Base-by-base conservation (phyloP, 306 rosid species). In the Lithocarpus polystachyus region DNA sequence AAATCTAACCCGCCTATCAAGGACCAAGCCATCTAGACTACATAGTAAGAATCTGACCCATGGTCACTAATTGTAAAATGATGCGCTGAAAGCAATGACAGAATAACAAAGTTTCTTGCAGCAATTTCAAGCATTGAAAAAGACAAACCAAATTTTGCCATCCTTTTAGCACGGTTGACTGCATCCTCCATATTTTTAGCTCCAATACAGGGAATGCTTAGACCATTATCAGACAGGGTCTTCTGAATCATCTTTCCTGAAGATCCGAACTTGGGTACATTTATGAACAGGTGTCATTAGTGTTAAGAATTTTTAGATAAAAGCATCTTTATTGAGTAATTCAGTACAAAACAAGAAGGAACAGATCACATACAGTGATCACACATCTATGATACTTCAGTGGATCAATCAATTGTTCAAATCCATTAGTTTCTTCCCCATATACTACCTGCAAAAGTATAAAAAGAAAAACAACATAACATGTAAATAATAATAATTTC, bases 361-460 rank as follows among this genome's bases (percentile, higher is more conserved):
- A 71, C 9, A 53, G 60, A 75, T 24, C 13, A 75, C 76, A 26
- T 79, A 83, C 83, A 24, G 86, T 68, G 76, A 83, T 75, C 31
- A 83, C 86, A 23, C 86, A 79, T 79, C 77, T 83, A 4, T 83
- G 86, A 56, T 70, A 14, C 35, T 79, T 79, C 24, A 79, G 76
- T 54, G 76, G 83, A 54, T 79, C 77, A 56, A 83, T 77, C 80
- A 83, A 22, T 5, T 14, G 83, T 61, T 79, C 86, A 79, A 83
- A 83, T n/a, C 86, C 86, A 17, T 59, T 69, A 52, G 83, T 73
- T 37, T 18, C 73, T 22, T 67, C 24, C 48, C 82, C 82, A 56
- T 57, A 78, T 48, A 73, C 14, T 8, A 67, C 79, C 86, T 77
- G 68, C 55, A 73, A 56, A 73, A 71, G 80, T 2, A 9, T 67